Percentiles rank a stretch among this genome's conserved stretches.
These are phyloP conservation scores for Xylaria scruposa DNA, from an alignment of 495 filamentous ascomycete species.

Conservation along the genomic window DNA sequence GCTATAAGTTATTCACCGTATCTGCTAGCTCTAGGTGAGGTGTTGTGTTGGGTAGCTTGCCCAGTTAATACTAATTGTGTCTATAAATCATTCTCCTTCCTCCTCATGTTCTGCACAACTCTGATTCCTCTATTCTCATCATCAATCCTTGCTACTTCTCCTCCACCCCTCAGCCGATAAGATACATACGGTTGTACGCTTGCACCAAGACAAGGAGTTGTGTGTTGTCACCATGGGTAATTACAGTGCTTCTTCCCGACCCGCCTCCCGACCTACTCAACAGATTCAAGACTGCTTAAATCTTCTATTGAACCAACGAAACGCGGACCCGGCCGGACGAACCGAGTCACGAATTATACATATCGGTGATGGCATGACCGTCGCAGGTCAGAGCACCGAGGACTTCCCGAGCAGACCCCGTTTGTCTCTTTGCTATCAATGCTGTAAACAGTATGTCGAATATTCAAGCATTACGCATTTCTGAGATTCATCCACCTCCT, in stretches of 20 bases:
- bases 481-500: background rate
- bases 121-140: background rate
- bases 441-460: constrained; percentile 22
- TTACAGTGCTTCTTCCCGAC: background rate
- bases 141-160: background rate
- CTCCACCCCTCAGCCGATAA: too few species aligned
- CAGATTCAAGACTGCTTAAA: background rate
- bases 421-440: constrained; percentile 24
- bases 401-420: background rate
- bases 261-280: background rate
- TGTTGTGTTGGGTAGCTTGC: background rate
- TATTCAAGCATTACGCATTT: background rate
- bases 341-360: background rate
- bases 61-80: background rate
- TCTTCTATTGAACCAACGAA: background rate
- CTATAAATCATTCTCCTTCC: background rate
- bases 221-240: background rate
- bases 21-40: background rate
- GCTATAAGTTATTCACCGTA: too few species aligned
- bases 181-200: background rate
- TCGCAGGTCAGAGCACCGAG: constrained; percentile 3
- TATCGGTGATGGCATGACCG: background rate
- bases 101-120: background rate
- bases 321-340: background rate
- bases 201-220: background rate